A percentile compares a stretch with the other conserved stretches of the same genome.
These are phyloP conservation scores for Dichotomopilus funicola DNA, from an alignment of 2,329 filamentous ascomycete species.

Conservation along the genomic window DNA sequence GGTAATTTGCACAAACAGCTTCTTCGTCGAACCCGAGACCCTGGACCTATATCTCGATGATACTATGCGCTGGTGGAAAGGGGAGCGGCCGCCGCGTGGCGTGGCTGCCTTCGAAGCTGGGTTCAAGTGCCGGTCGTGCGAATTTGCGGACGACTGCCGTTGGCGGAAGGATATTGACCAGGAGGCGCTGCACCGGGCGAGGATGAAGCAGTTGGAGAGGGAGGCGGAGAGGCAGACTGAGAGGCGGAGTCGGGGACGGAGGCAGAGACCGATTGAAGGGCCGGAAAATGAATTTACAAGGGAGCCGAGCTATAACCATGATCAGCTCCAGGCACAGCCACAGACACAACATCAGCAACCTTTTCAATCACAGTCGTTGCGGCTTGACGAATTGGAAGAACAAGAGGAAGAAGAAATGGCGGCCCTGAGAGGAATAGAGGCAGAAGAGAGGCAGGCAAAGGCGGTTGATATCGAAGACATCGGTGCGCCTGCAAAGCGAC, in stretches of 20 bases:
- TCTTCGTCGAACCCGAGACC: constrained; percentile 58
- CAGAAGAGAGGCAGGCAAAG: neutral
- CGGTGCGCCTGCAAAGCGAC: neutral
- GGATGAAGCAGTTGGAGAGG: neutral
- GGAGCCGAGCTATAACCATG: too few relatives aligned
- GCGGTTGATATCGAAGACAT: neutral
- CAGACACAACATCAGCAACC: too few relatives aligned
- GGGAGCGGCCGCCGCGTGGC: constrained; percentile 63
- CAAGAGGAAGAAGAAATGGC: too few relatives aligned
- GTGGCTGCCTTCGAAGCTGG: constrained; percentile 72
- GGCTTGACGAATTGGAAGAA: too few relatives aligned
- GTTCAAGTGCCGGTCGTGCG: constrained; percentile 80
- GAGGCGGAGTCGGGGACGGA: neutral
- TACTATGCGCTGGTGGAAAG: constrained; percentile 84
- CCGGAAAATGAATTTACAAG: too few relatives aligned
- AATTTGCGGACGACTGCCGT: constrained; percentile 70
- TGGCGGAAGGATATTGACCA: constrained; percentile 70
- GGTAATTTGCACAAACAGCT: constrained; percentile 49
- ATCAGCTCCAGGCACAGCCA: too few relatives aligned
- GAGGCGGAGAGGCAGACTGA: neutral
- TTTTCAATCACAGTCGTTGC: too few relatives aligned
- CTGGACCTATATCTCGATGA: constrained; percentile 61
- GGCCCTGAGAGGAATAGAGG: neutral
- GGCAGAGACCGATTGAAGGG: too few relatives aligned
- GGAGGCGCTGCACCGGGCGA: constrained; percentile 34